phyloP scores from a whole-genome alignment of 805 yeast genomes.

The Zygoascus flipseniorum region DNA sequence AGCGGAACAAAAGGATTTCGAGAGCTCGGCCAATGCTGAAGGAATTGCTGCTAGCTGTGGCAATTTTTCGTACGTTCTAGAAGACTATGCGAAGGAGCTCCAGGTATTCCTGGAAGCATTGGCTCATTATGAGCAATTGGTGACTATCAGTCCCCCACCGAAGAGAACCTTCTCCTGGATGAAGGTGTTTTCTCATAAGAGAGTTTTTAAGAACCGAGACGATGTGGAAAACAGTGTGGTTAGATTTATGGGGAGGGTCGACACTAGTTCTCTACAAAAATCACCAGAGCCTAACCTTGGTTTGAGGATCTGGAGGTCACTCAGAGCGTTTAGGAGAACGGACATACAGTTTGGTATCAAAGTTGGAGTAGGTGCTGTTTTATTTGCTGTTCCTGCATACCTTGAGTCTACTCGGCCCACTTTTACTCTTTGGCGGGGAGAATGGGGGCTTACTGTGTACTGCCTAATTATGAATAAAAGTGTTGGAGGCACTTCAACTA shows the following conservation, averaged over 20 bases:
- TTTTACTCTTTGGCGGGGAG: constrained; percentile 65
- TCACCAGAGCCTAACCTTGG: constrained; percentile 11
- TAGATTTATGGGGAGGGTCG: constrained; percentile 1
- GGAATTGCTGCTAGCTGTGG: constrained; percentile 82
- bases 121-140: constrained; percentile 30
- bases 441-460: constrained; percentile 78
- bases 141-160: neutral
- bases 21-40: constrained; percentile 49
- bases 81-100: constrained; percentile 55
- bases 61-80: constrained; percentile 58
- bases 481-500: constrained; percentile 75
- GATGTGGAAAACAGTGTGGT: neutral
- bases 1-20: constrained; percentile 23
- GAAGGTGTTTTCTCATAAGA: constrained; percentile 37
- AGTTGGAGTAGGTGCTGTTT: constrained; percentile 69
- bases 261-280: constrained; percentile 22
- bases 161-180: constrained; percentile 44
- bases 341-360: constrained; percentile 74
- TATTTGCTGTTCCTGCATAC: constrained; percentile 60
- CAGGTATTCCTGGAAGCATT: constrained; percentile 38
- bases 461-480: constrained; percentile 80
- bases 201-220: neutral
- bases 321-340: constrained; percentile 46
- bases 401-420: constrained; percentile 42
- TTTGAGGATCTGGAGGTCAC: constrained; percentile 28